Conservation (phyloP, 129 eudicot genomes). For the Ambrosia trifida region DNA sequence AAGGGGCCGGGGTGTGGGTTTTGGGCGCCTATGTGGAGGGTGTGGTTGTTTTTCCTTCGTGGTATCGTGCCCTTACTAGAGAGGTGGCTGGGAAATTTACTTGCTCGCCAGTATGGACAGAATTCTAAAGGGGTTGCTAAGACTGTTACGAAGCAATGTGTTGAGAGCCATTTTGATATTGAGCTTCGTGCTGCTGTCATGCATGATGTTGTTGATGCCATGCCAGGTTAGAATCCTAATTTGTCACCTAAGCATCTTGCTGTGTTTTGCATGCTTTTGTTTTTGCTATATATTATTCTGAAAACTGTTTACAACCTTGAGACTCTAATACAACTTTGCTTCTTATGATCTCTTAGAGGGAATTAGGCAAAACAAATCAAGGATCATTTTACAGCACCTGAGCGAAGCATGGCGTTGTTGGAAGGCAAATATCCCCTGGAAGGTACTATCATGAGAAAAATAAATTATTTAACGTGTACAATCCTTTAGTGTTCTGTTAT, state of each 20-base stretch:
- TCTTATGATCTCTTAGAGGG: constrained; percentile 63
- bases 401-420: constrained; percentile 99
- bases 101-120: constrained; percentile 93
- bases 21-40: constrained; percentile 99
- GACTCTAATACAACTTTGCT: not conserved
- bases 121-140: constrained; percentile 98
- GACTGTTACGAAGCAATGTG: constrained; percentile 99
- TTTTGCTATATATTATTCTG: not conserved
- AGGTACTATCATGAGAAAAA: constrained; percentile 41
- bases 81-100: constrained; percentile 94
- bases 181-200: constrained; percentile 99
- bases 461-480: not conserved
- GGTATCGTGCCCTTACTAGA: constrained; percentile 96
- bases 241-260: not conserved
- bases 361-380: constrained; percentile 93
- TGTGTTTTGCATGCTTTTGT: not conserved
- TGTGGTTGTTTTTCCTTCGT: constrained; percentile 96
- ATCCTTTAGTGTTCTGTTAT: not conserved
- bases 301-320: not conserved
- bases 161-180: constrained; percentile 94
- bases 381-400: constrained; percentile 95
- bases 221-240: constrained; percentile 67
- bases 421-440: constrained; percentile 99
- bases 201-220: constrained; percentile 99
- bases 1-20: constrained; percentile 99